Base-by-base conservation (phyloP, 768 basidiomycete species). In the Auricularia auricula-judae region DNA sequence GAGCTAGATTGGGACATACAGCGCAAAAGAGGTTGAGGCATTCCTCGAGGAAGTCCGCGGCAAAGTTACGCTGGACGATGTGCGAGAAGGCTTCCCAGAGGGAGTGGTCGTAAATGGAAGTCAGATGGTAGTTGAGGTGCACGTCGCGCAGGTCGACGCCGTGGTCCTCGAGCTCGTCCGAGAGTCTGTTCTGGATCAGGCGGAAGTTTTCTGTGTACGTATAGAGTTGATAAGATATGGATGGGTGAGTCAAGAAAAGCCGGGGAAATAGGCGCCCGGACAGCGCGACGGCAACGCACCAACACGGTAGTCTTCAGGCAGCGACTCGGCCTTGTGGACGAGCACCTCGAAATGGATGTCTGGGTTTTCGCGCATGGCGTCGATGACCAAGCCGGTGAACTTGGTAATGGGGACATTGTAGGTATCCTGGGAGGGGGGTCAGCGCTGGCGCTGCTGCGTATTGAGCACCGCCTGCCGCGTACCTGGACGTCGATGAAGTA, bases 401-500 rank as follows among this genome's bases (percentile, higher is more conserved):
- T 86, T 88, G 53, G 85, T 81, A 65, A 97, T 88, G 11, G 92
- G 86, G 68, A 90, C 86, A 70, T 90, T 87, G 74, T 92, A 93
- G 34, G 90, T 78, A 71, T 93, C 89, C 90, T 93, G 70, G 33
- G 54, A 58, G 56, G 23, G 23, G 16, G 61, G 61, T 67, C 64
- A 8, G 12, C 36, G 36, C 35, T 39, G 61, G 62, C 53, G 61
- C 65, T 63, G 33, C n/a, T 21, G 34, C n/a, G 10, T 16, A 35
- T 10, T 23, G 23, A 29, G 21, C 44, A 53, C 59, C 21, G 54
- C 60, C 63, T 21, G 12, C 16, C 7, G 73, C 86, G 70, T 70
- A 92, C 93, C 75, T 93, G 88, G 63, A 97, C 95, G 71, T 98
- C 96, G 68, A 98, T 89, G 34, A 98, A 93, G 68, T 94, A 98